phyloP scores from a whole-genome alignment of 192 early-diverging fungal genomes.

The Irineochytrium annulatum region DNA sequence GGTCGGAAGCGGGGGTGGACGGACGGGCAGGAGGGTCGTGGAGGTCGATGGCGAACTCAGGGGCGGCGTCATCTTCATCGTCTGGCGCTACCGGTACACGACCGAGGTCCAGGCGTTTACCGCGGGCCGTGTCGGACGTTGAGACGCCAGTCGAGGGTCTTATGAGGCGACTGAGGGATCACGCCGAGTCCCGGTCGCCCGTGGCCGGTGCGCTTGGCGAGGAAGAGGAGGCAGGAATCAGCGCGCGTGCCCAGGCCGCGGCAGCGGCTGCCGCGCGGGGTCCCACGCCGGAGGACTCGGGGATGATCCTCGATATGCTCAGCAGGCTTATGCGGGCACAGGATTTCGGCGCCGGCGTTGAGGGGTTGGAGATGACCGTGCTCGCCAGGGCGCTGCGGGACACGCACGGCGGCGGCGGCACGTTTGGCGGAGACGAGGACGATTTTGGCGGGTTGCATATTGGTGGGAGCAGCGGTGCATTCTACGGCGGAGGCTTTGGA shows the following conservation, averaged over 20 bases:
- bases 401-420: not conserved
- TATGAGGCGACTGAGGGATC: not conserved
- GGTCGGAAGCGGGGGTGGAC: no score
- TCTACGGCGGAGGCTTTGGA: no score
- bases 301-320: no score
- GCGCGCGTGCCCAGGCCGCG: no score
- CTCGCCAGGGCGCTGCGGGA: not conserved
- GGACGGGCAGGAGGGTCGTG: no score
- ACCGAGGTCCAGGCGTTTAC: not conserved
- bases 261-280: no score
- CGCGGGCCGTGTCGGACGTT: not conserved
- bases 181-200: not conserved
- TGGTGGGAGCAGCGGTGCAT: no score
- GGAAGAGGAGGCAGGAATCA: no score
- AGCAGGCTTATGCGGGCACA: not conserved
- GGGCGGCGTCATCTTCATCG: not conserved
- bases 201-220: no score
- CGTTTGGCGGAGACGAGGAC: not conserved
- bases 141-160: slow-evolving; percentile 1
- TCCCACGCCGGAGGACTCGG: no score
- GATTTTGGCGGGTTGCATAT: no score
- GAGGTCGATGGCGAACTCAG: not conserved
- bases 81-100: no score
- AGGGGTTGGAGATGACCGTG: not conserved
- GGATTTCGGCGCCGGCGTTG: not conserved